Evolutionary conservation across 345 rosid genomes (phyloP).

Genomic region (Eutrema japonicum): DNA sequence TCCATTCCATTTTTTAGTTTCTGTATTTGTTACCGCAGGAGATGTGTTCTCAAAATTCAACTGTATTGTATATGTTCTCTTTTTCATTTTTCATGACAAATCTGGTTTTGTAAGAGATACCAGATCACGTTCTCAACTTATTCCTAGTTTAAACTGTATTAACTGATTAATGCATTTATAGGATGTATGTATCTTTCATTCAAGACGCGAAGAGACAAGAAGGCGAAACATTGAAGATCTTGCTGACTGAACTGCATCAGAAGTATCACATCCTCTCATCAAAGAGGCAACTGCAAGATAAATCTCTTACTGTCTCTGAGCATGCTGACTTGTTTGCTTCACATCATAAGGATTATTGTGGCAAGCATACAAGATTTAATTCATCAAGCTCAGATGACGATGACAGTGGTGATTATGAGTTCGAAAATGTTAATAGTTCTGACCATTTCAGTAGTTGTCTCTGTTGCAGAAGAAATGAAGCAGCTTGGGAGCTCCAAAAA

Average conservation of each 20-base stretch:
- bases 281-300: slow-evolving; percentile 52
- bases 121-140: slow-evolving; percentile 11
- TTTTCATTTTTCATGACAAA: not conserved
- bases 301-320: slow-evolving; percentile 58
- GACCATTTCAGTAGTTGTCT: slow-evolving; percentile 72
- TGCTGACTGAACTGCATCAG: slow-evolving; percentile 46
- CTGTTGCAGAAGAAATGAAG: slow-evolving; percentile 75
- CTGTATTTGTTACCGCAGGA: slow-evolving; percentile 1
- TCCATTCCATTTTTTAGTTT: not conserved
- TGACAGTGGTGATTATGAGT: slow-evolving; percentile 48
- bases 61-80: slow-evolving; percentile 16
- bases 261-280: slow-evolving; percentile 50
- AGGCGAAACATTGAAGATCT: slow-evolving; percentile 48
- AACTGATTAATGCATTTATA: slow-evolving; percentile 38
- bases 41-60: slow-evolving; percentile 11
- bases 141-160: slow-evolving; percentile 15
- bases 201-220: slow-evolving; percentile 63
- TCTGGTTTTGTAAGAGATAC: slow-evolving; percentile 16
- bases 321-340: slow-evolving; percentile 63
- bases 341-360: slow-evolving; percentile 54
- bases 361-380: slow-evolving; percentile 67
- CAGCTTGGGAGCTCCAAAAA: slow-evolving; percentile 63
- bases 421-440: slow-evolving; percentile 37
- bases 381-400: slow-evolving; percentile 71
- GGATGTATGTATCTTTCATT: slow-evolving; percentile 71